A percentile compares a stretch with the other conserved stretches of the same genome.
Evolutionary conservation across 176 grass and related monocot genomes (phyloP).

Genomic region (Zoysia japonica): DNA sequence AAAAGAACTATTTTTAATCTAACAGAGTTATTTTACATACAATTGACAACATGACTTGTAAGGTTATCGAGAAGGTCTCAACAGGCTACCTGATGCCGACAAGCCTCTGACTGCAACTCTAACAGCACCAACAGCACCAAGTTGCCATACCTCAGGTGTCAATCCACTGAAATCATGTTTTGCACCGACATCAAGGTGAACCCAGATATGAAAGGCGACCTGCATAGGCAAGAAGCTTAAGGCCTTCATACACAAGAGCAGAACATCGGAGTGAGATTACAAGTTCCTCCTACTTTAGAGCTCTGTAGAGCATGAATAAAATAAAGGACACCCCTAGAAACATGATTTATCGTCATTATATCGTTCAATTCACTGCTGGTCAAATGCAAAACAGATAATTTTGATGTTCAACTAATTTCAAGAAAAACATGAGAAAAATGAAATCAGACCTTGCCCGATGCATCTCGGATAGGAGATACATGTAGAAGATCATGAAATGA

Average conservation of each 20-base stretch:
- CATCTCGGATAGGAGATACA: conserved; percentile 85
- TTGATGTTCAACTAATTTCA: background rate
- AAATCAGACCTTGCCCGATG: conserved; percentile 79
- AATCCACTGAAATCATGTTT: conserved; percentile 53
- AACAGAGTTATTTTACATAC: too few species aligned
- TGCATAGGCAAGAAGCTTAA: conserved; percentile 28
- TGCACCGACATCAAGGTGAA: conserved; percentile 64
- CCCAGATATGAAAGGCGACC: conserved; percentile 77
- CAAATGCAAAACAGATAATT: conserved; percentile 9
- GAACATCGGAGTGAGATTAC: background rate
- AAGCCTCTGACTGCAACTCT: conserved; percentile 81
- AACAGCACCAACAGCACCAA: conserved; percentile 74
- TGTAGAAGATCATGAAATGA: conserved; percentile 79
- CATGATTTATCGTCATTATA: background rate
- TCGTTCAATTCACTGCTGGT: conserved; percentile 8
- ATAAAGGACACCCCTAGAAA: background rate
- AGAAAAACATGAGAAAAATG: conserved; percentile 27
- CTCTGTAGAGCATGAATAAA: background rate
- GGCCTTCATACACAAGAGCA: background rate
- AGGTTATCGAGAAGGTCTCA: conserved; percentile 33
- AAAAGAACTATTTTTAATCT: too few species aligned
- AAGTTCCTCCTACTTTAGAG: background rate
- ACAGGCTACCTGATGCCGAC: conserved; percentile 54
- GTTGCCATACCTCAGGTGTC: conserved; percentile 69
- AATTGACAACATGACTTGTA: too few species aligned